A percentile compares a stretch with the other conserved stretches of the same genome.
phyloP scores from a whole-genome alignment of 768 basidiomycete species.

The Sarcomyxa edulis region DNA sequence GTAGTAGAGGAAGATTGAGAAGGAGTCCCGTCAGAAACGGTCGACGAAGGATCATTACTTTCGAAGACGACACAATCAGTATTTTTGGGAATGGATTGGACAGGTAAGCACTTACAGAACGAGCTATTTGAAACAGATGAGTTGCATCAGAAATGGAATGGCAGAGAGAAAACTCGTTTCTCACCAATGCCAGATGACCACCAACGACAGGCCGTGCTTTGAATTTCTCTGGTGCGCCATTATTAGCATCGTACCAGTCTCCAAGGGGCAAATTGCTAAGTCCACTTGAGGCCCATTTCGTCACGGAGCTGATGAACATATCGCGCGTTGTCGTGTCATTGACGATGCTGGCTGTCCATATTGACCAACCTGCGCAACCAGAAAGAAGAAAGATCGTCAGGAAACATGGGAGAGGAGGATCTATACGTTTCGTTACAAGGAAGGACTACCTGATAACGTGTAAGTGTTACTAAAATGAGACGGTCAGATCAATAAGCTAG shows the following conservation, averaged over 20 bases:
- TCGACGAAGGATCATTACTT: no score
- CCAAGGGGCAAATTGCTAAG: conserved; percentile 31
- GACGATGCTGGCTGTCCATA: conserved; percentile 51
- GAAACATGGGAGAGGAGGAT: not conserved
- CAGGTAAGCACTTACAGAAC: no score
- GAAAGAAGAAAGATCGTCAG: not conserved
- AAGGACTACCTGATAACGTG: conserved; percentile 42
- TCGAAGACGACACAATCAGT: no score
- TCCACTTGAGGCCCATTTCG: conserved; percentile 43
- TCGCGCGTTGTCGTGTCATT: conserved; percentile 40
- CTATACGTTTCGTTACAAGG: no score
- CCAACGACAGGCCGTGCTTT: conserved; percentile 54
- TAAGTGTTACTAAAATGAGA: conserved; percentile 36
- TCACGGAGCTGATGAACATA: conserved; percentile 44
- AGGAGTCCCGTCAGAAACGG: no score
- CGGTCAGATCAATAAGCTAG: not conserved
- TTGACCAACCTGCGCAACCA: conserved; percentile 57
- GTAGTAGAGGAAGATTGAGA: no score
- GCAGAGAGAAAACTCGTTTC: no score
- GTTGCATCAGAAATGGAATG: no score
- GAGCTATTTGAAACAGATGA: no score
- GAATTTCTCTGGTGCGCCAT: conserved; percentile 44
- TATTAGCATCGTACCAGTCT: conserved; percentile 55
- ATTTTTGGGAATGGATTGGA: no score
- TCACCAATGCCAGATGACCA: conserved; percentile 45